These are phyloP conservation scores for Pythium phragmiticola DNA, from an alignment of 352 stramenopile genomes.

Conservation along the genomic window DNA sequence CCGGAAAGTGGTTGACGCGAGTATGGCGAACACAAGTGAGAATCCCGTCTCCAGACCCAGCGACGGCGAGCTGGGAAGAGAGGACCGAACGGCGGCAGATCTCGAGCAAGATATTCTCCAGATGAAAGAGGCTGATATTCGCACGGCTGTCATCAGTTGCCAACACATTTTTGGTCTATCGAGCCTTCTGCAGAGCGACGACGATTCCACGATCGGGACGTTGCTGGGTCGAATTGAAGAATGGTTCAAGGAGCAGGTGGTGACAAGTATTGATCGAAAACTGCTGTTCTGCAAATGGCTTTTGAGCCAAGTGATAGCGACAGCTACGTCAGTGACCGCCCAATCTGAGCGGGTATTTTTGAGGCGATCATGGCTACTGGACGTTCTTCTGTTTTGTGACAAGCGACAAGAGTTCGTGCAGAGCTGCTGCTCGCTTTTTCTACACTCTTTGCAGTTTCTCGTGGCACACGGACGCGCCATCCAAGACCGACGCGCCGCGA, in stretches of 20 bases:
- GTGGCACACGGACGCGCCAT: conserved; percentile 14
- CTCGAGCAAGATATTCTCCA: neutral
- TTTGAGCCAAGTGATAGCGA: conserved; percentile 4
- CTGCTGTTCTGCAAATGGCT: conserved; percentile 22
- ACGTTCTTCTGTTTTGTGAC: conserved; percentile 47
- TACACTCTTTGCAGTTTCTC: conserved; percentile 18
- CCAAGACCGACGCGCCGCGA: neutral
- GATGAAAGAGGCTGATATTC: conserved; percentile 1
- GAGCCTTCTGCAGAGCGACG: conserved; percentile 14
- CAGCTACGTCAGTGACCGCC: neutral
- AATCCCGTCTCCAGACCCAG: neutral
- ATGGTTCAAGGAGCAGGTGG: conserved; percentile 4
- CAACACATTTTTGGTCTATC: conserved; percentile 26
- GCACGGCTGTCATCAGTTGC: conserved; percentile 10
- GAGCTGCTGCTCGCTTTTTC: conserved; percentile 34
- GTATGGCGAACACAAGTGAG: neutral
- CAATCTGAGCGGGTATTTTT: neutral
- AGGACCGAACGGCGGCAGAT: neutral
- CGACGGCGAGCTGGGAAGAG: neutral
- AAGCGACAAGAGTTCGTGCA: conserved; percentile 27
- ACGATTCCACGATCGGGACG: conserved; percentile 6
- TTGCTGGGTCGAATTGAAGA: conserved; percentile 4
- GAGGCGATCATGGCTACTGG: conserved; percentile 59
- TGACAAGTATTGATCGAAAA: neutral
- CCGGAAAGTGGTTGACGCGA: neutral